Conservation (phyloP, 1,284 basidiomycete species). For the Trichosporon coremiiforme region DNA sequence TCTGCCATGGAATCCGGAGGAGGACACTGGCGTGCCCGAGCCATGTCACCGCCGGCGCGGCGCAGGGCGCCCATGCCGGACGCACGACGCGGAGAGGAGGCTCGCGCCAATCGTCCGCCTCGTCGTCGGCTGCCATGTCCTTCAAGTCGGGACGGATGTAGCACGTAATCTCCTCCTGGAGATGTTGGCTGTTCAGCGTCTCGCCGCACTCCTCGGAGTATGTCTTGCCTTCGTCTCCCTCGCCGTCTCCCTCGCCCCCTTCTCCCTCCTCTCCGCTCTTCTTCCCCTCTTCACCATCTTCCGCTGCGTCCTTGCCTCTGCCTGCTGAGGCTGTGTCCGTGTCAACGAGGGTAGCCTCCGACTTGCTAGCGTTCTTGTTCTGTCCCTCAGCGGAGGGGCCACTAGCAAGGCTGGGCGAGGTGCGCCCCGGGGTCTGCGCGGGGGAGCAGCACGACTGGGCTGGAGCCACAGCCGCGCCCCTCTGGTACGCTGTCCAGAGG, state of each 20-base stretch:
- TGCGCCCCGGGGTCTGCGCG: neutral
- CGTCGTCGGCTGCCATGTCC: conserved; percentile 40
- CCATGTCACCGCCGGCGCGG: conserved; percentile 47
- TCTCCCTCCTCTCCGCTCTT: conserved; percentile 24
- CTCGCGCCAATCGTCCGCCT: conserved; percentile 52
- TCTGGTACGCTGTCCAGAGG: conserved; percentile 47
- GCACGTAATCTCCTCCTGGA: conserved; percentile 20
- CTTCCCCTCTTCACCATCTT: too few species aligned
- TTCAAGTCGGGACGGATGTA: conserved; percentile 46
- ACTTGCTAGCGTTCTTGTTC: neutral
- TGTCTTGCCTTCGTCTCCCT: conserved; percentile 17
- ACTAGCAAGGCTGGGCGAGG: neutral
- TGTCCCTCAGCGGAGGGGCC: neutral
- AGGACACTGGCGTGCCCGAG: conserved; percentile 53
- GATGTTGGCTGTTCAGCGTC: conserved; percentile 21
- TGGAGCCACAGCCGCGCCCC: conserved; percentile 50
- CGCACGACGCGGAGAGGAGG: conserved; percentile 46
- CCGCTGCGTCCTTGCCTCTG: neutral
- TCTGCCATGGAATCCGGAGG: conserved; percentile 48
- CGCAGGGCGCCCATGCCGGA: conserved; percentile 40
- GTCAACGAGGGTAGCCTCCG: neutral
- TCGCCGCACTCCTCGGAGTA: conserved; percentile 21
- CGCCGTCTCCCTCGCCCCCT: conserved; percentile 13
- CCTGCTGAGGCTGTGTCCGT: neutral
- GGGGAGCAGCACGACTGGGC: conserved; percentile 29